phyloP scores from a whole-genome alignment of 2,329 filamentous ascomycete species.

The Ustulina deusta region DNA sequence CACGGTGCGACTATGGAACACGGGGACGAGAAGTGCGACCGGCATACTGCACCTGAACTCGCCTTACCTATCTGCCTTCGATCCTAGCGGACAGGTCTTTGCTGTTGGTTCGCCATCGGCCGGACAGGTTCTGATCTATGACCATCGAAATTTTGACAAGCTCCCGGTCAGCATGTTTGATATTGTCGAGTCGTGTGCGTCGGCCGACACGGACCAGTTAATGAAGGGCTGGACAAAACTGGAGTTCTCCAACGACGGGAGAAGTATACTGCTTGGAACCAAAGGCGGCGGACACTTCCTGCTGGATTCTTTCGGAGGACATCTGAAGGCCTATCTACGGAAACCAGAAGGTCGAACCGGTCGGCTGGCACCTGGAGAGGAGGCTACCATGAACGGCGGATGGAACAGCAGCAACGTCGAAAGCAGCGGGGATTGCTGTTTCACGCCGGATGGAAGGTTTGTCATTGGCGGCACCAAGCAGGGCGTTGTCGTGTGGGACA shows the following conservation, averaged over 20 bases:
- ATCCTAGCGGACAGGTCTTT: constrained; percentile 92
- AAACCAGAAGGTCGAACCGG: constrained; percentile 65
- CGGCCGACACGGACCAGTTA: constrained; percentile 67
- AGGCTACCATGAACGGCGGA: constrained; percentile 52
- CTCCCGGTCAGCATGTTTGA: constrained; percentile 90
- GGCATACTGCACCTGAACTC: constrained; percentile 84
- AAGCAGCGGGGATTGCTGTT: constrained; percentile 83
- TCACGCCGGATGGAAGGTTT: constrained; percentile 89
- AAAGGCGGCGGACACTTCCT: constrained; percentile 88
- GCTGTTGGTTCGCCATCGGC: constrained; percentile 86
- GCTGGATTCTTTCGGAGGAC: constrained; percentile 91
- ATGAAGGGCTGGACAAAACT: constrained; percentile 86
- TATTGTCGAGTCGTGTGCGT: constrained; percentile 68
- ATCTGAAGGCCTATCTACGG: constrained; percentile 78
- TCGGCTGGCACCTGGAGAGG: constrained; percentile 67
- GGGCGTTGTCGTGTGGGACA: constrained; percentile 90
- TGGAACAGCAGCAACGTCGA: constrained; percentile 63
- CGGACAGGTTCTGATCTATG: constrained; percentile 87
- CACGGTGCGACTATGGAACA: constrained; percentile 91
- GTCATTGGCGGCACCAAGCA: constrained; percentile 82
- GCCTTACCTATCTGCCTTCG: constrained; percentile 87
- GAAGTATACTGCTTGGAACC: constrained; percentile 85
- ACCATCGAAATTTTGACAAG: constrained; percentile 93
- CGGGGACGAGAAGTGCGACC: constrained; percentile 81
- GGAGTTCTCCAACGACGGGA: constrained; percentile 97